Evolutionary conservation across 306 rosid species (phyloP), one percentile per base, ranked within the genome.

Genomic region (Pterocarpus santalinus): DNA sequence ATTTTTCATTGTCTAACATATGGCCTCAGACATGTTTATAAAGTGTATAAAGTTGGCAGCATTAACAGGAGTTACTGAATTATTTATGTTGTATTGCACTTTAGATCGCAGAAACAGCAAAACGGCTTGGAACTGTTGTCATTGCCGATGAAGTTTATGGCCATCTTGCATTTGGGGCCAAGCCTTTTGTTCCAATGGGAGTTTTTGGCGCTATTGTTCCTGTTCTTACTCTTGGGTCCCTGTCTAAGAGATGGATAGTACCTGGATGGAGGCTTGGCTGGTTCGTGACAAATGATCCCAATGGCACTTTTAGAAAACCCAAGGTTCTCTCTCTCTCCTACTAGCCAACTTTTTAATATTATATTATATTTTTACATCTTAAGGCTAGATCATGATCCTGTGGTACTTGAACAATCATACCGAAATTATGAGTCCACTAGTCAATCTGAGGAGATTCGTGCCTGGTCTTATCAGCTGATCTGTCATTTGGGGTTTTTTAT

Each of bases 221-320:
- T 60, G 91, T 93, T 78, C 85, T 95, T 47, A 95, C 99, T 65
- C 97, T 95, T 70, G 98, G 99, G 17, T 93, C 98, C 65, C 79
- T 95, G 30, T 93, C 99, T 34, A 95, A 95, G 92, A 89, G 99
- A 90, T 93, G 99, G 99, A 89, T 95, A 43, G 92, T 93, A 16
- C 98, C 99, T 0, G 99, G 98, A 56, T 93, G 99, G 99, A 87
- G 99, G 71, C 94, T 95, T 58, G 99, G 99, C 69, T 95, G 98
- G 99, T 88, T 95, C 69, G 99, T 91, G 62, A 93, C 93, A 58
- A 89, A 67, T 73, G 99, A 95, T 86, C 98, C 98, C 2, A 72
- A 77, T 78, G 96, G 94, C 81, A 86, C 68, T 72, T 95, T 87
- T 70, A 85, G 86, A 79, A 73, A 88, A 43, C 99, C 94, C 69